Base-by-base conservation (phyloP, 2,329 filamentous ascomycete species). In the Clarireedia homoeocarpa region DNA sequence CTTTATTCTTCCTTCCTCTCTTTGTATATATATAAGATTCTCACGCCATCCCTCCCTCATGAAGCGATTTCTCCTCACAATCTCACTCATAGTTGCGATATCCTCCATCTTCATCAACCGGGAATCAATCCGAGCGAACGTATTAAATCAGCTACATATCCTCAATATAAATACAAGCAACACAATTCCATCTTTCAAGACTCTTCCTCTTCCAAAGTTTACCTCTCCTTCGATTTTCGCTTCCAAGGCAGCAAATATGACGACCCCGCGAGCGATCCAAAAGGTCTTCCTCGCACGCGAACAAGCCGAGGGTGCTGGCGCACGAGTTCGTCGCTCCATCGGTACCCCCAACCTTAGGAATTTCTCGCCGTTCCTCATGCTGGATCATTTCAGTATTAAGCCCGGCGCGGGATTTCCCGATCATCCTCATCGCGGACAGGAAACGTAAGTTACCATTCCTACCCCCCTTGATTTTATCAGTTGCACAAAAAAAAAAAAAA, bases 291-390 rank as follows among this genome's bases (percentile, higher is more conserved):
- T 90, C 46, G 92, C 92, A 59, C 73, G 86, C 58, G 90, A 96
- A 72, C 89, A 95, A 72, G 77, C 88, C 27, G 92, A 97, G 72
- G 92, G 92, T 45, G 89, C 85, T 0, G 92, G 94, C 56, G 92
- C 92, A 5, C 81, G 84, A 60, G 92, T 97, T 14, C 84, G 92
- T 61, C 84, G 92, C 57, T 91, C 88, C 44, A 88, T 97, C 62
- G 92, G 92, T 63, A 95, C 90, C 1, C 80, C 88, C 5, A 80
- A 87, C 62, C 79, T 97, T 23, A 84, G 85, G 67, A 90, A 95
- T 76, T 86, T 97, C 71, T 89, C 85, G 14, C 94, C 92, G 0
- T 96, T 97, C 74, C 79, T 96, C 46, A 96, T 97, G 91, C 87
- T 96, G 48, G 92, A 97, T 70, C 89, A 96, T 75, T 96, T 96